A percentile compares a stretch with the other conserved stretches of the same genome.
Conservation (phyloP, 169 alveolate species). For the Babesia ovis region DNA sequence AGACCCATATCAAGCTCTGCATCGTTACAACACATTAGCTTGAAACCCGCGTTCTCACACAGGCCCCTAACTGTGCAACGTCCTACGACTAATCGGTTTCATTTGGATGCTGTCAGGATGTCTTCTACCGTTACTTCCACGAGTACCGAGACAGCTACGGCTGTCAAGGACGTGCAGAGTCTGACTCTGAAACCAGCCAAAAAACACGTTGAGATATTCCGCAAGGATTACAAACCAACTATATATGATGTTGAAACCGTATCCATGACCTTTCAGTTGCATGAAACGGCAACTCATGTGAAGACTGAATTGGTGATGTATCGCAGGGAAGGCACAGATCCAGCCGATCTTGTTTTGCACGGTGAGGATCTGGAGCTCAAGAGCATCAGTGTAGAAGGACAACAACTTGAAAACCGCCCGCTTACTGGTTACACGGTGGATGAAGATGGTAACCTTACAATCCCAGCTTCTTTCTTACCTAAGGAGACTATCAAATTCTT, state of each 20-base stretch:
- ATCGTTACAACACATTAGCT: neutral
- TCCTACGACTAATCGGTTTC: neutral
- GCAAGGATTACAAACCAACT: constrained; percentile 86
- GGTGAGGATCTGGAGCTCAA: constrained; percentile 85
- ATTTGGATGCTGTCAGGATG: constrained; percentile 1
- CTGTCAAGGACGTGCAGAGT: constrained; percentile 14
- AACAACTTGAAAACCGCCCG: constrained; percentile 68
- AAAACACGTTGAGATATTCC: constrained; percentile 73
- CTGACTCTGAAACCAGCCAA: constrained; percentile 65
- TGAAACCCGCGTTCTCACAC: neutral
- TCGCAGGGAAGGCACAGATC: constrained; percentile 63
- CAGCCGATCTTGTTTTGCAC: constrained; percentile 81
- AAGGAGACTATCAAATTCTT: constrained; percentile 52
- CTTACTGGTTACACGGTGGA: constrained; percentile 71
- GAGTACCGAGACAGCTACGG: constrained; percentile 35
- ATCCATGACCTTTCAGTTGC: constrained; percentile 75
- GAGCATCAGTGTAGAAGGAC: constrained; percentile 77
- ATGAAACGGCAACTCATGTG: constrained; percentile 75
- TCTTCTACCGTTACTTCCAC: constrained; percentile 36
- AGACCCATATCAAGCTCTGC: neutral
- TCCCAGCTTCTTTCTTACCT: constrained; percentile 70
- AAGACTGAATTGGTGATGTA: constrained; percentile 71
- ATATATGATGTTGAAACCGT: constrained; percentile 78
- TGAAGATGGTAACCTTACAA: constrained; percentile 73
- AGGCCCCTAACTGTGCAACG: neutral